Percentiles rank a stretch among this genome's conserved stretches.
Evolutionary conservation across 176 grass and related monocot genomes (phyloP).

Genomic region (Lolium multiflorum): DNA sequence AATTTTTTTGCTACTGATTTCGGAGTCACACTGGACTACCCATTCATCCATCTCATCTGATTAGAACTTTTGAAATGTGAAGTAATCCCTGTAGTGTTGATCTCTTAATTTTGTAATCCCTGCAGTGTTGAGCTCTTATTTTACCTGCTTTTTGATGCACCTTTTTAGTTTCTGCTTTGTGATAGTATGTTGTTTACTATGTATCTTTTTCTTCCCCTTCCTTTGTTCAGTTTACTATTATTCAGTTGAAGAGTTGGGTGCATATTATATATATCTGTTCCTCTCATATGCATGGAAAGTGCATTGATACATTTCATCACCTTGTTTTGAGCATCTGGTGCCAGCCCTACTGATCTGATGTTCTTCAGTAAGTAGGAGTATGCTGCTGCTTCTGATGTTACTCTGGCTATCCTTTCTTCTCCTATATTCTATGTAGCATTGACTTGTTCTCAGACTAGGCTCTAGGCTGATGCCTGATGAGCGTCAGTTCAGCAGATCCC

Average conservation of each 20-base stretch:
- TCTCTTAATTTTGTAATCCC: background rate
- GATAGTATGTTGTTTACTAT: constrained; percentile 15
- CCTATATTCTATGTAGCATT: constrained; percentile 25
- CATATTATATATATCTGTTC: background rate
- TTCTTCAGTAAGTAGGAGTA: background rate
- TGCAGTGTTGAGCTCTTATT: background rate
- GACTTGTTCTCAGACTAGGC: constrained; percentile 3
- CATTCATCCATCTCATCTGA: constrained; percentile 1
- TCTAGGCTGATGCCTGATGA: constrained; percentile 2
- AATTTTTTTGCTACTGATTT: constrained; percentile 17
- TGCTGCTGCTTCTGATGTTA: constrained; percentile 30
- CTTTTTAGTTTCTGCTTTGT: background rate
- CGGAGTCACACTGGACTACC: background rate
- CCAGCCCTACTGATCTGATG: constrained; percentile 4
- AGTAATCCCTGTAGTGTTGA: background rate
- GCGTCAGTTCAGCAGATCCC: background rate
- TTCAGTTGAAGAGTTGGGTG: background rate
- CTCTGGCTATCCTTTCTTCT: background rate
- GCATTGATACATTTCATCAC: constrained; percentile 9
- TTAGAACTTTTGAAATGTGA: constrained; percentile 11
- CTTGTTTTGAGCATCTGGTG: constrained; percentile 26
- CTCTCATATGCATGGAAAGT: background rate
- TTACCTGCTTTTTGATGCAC: background rate
- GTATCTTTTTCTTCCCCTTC: constrained; percentile 3
- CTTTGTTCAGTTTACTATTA: background rate